Evolutionary conservation across 2,329 filamentous ascomycete genomes (phyloP), one percentile per base, ranked within the genome.

Genomic region (Alternaria ethzedia): DNA sequence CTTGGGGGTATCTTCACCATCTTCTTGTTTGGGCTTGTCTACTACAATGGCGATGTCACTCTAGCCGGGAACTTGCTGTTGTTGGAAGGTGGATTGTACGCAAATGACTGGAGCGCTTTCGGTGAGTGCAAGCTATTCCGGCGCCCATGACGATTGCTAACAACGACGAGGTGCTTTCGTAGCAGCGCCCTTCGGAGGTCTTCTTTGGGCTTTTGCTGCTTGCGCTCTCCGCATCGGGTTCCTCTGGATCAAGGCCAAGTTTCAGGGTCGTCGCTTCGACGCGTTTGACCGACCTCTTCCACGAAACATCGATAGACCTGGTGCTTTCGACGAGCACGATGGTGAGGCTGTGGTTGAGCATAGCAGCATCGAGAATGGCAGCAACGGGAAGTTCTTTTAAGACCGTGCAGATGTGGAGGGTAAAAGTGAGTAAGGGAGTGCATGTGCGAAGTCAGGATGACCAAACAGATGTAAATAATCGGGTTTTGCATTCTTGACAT

Each of bases 1-100:
- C 83, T 95, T 0, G 92, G 92, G 10, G 92, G 92, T 17, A 88
- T 96, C 57, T 79, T 96, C 21, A 90, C 90, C 11, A 90, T 96
- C 65, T 96, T 94, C 82, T 85, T 95, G 72, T 96, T 94, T 69
- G 92, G 92, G 5, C 84, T 90, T 13, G 86, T 93, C 64, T 96
- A 94, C 83, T 94, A 91, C 76, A 88, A 91, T 75, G 90, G 89
- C 50, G 86, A 89, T 73, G 89, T 87, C 2, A 76, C 84, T 57
- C 74, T 84, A 7, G 92, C 90, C 6, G 90, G 85, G 1, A 84
- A 90, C 61, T 86, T 96, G 59, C 86, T 96, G 54, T 82, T 95
- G 25, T 81, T 96, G 12, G 85, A 92, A 75, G 84, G 90, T 68
- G 92, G 92, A 0, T 83, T 96, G 20, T 96, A 94, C 78, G 87